Evolutionary conservation across 805 yeast genomes (phyloP).

Genomic region (Candida ponderosae): DNA sequence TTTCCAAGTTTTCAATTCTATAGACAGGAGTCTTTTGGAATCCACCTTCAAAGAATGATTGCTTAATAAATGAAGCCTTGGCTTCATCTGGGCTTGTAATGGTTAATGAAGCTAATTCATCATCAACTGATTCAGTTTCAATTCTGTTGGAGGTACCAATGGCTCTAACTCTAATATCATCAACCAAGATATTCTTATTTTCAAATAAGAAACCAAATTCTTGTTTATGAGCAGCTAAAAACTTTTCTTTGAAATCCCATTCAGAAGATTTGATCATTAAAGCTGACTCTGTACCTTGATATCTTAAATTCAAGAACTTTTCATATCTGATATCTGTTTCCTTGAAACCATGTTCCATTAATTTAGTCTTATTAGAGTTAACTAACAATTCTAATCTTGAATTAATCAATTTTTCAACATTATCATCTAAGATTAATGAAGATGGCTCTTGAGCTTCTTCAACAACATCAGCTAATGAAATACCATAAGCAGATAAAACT

Average conservation of each 20-base stretch:
- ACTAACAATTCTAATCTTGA: constrained; percentile 38
- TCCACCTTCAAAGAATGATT: constrained; percentile 50
- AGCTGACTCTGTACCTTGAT: constrained; percentile 85
- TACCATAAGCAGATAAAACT: constrained; percentile 81
- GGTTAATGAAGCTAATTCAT: constrained; percentile 37
- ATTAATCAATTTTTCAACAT: constrained; percentile 27
- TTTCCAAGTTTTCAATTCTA: constrained; percentile 40
- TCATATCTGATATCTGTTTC: constrained; percentile 43
- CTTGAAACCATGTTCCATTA: constrained; percentile 46
- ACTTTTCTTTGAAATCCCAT: constrained; percentile 34
- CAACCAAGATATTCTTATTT: constrained; percentile 52
- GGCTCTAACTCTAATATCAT: constrained; percentile 69
- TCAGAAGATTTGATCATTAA: constrained; percentile 46
- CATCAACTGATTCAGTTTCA: constrained; percentile 36
- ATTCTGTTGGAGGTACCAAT: constrained; percentile 51
- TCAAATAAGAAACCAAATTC: constrained; percentile 69
- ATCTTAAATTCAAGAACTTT: constrained; percentile 67
- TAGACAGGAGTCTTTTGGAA: constrained; percentile 46
- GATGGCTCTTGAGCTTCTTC: constrained; percentile 74
- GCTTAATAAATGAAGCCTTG: constrained; percentile 28
- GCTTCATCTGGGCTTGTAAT: constrained; percentile 16
- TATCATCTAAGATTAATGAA: constrained; percentile 31
- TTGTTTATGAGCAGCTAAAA: constrained; percentile 47
- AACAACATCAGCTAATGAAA: constrained; percentile 80
- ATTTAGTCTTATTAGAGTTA: constrained; percentile 31